phyloP scores from a whole-genome alignment of 768 basidiomycete genomes.

The Holtermannia corniformis region DNA sequence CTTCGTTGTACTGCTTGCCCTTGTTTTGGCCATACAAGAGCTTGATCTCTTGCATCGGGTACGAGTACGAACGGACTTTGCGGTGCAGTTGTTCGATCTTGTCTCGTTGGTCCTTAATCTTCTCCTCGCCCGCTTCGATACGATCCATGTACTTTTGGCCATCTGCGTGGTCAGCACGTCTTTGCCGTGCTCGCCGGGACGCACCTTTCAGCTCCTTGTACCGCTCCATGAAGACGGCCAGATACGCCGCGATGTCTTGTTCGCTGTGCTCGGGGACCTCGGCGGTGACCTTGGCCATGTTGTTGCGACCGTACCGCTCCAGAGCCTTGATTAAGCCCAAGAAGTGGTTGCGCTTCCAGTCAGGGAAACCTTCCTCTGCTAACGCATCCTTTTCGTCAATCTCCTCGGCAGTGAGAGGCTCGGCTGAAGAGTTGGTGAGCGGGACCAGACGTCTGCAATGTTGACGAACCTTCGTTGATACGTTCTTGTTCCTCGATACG shows the following conservation, averaged over 20 bases:
- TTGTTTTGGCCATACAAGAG: constrained; percentile 87
- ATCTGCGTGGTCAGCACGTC: background rate
- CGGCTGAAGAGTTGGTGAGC: constrained; percentile 51
- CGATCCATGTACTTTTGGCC: constrained; percentile 75
- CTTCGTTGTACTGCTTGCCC: constrained; percentile 92
- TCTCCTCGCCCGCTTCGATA: constrained; percentile 78
- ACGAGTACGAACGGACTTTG: constrained; percentile 72
- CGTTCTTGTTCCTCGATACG: constrained; percentile 66
- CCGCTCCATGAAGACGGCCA: constrained; percentile 75
- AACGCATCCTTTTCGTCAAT: constrained; percentile 67
- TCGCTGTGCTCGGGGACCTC: constrained; percentile 73
- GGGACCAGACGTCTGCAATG: background rate
- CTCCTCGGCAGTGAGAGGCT: constrained; percentile 83
- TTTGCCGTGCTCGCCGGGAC: constrained; percentile 20
- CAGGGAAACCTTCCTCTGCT: constrained; percentile 67
- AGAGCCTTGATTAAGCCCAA: constrained; percentile 74
- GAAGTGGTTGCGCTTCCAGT: constrained; percentile 90
- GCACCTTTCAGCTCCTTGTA: constrained; percentile 73
- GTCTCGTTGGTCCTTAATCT: constrained; percentile 66
- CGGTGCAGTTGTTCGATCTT: constrained; percentile 60
- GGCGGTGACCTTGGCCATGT: constrained; percentile 51
- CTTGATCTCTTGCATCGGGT: constrained; percentile 95
- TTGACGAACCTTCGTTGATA: constrained; percentile 65
- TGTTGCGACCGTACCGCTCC: constrained; percentile 64
- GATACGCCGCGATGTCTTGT: constrained; percentile 68